Base-by-base conservation (phyloP, 2,329 filamentous ascomycete species). In the Botryotinia calthae region DNA sequence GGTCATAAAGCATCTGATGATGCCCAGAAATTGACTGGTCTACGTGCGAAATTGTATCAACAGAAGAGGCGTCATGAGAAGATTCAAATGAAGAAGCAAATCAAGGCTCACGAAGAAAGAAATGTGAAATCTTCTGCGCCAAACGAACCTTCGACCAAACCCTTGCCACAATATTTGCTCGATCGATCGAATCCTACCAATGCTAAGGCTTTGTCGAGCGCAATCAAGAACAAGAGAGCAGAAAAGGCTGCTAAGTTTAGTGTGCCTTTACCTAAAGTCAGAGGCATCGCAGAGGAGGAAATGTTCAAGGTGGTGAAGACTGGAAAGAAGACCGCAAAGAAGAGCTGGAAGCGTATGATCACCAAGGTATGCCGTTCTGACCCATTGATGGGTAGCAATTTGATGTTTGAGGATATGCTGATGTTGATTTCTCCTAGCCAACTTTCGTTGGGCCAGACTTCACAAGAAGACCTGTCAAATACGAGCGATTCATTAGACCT, bases 291-390 rank as follows among this genome's bases (percentile, higher is more conserved):
- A 77, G 95, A 98, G 85, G 94, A 97, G 86, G 95, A 97, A 85
- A 95, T 98, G 92, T 98, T 98, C 87, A 95, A 93, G 84, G 95
- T 97, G 22, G 90, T 98, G 80, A 94, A 94, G 85, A 98, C 95
- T 46, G 95, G 96, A 79, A 97, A 97, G 89, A 98, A 97, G 87
- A 94, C 91, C 2, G 87, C 90, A 72, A 94, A 97, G 88, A 74
- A 84, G 81, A 72, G 76, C 58, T 88, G 91, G 91, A 93, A 93
- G 85, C 84, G 90, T 51, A 90, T 90, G 86, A 86, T 90, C 75
- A 89, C 86, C 44, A 88, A 94, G 40, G 70, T 68, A 68, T 51
- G 51, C 20, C 6, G 3, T 48, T 28, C 34, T 54, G 10, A 12
- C 37, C 8, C 7, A 65, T 31, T 12, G 10, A 56, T 8, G 34